A percentile compares a stretch with the other conserved stretches of the same genome.
These are phyloP conservation scores for Podaxis sp. DNA, from an alignment of 768 basidiomycete species.

Conservation along the genomic window DNA sequence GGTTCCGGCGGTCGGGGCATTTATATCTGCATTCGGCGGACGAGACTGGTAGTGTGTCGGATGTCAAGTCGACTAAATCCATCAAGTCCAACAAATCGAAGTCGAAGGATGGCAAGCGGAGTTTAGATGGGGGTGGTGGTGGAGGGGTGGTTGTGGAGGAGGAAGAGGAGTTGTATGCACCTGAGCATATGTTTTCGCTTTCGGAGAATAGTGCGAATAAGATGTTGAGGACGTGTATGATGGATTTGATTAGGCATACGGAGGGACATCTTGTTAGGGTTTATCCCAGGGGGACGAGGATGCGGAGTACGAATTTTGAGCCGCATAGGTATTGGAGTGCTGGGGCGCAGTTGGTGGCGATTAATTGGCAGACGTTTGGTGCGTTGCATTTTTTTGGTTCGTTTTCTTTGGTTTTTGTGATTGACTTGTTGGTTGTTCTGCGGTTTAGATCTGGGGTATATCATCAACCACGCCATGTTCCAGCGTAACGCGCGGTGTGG, in stretches of 20 bases:
- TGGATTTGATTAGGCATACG: constrained; percentile 88
- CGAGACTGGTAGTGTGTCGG: neutral
- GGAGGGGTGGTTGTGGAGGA: constrained; percentile 79
- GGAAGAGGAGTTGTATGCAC: constrained; percentile 82
- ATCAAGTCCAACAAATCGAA: neutral
- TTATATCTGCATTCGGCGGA: neutral
- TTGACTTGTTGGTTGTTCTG: neutral
- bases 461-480: constrained; percentile 98
- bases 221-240: constrained; percentile 61
- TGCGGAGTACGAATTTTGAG: constrained; percentile 87
- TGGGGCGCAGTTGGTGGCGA: constrained; percentile 87
- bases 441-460: constrained; percentile 77
- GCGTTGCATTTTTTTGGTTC: constrained; percentile 24
- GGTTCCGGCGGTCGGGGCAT: constrained; percentile 40
- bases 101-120: constrained; percentile 55
- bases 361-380: constrained; percentile 99
- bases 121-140: constrained; percentile 46
- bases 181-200: constrained; percentile 89
- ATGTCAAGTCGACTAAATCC: neutral
- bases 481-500: constrained; percentile 87
- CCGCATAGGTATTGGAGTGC: constrained; percentile 91
- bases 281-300: constrained; percentile 84
- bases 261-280: constrained; percentile 81
- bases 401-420: neutral
- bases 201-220: constrained; percentile 84